phyloP scores from a whole-genome alignment of 2,329 filamentous ascomycete species.

The Aschersonia sp. region DNA sequence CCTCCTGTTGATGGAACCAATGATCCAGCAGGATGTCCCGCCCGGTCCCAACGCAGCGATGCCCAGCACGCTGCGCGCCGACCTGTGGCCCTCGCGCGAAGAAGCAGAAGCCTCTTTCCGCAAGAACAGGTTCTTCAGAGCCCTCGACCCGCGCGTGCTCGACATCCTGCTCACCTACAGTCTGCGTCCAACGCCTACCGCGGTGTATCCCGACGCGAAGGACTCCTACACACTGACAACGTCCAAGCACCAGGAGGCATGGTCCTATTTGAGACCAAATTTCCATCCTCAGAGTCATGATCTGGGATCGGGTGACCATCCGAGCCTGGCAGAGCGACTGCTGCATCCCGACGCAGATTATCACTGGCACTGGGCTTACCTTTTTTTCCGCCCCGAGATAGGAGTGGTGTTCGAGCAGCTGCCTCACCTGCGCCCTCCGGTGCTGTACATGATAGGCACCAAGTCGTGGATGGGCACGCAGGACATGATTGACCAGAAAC shows the following conservation, averaged over 20 bases:
- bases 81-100: conserved; percentile 59
- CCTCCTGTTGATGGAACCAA: conserved; percentile 62
- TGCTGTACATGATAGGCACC: not conserved
- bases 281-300: not conserved
- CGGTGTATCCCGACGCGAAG: conserved; percentile 10
- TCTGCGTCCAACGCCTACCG: conserved; percentile 42
- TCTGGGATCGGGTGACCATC: not conserved
- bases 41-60: conserved; percentile 28
- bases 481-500: not conserved
- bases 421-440: not conserved
- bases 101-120: conserved; percentile 48
- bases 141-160: conserved; percentile 61
- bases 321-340: not conserved
- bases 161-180: conserved; percentile 44
- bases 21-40: conserved; percentile 33
- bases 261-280: not conserved
- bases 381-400: not conserved
- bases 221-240: conserved; percentile 54
- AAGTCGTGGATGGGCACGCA: not conserved
- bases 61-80: conserved; percentile 55
- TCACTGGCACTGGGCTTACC: not conserved
- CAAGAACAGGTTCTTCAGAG: conserved; percentile 48
- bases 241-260: conserved; percentile 41
- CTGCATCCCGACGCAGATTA: not conserved
- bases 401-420: not conserved